phyloP scores from a whole-genome alignment of 306 rosid genomes.

The Urtica urens region DNA sequence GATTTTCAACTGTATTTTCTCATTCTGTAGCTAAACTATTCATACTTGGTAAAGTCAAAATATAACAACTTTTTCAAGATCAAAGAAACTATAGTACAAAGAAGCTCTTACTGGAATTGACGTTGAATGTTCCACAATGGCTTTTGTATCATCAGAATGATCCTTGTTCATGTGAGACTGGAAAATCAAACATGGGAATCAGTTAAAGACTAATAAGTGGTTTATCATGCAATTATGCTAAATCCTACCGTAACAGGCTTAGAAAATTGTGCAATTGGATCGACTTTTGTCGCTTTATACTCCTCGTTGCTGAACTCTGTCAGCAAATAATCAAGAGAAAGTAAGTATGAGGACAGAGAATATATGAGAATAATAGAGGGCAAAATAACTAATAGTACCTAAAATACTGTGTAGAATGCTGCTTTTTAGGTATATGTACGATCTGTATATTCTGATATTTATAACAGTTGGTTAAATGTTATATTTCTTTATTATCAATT shows the following conservation, averaged over 20 bases:
- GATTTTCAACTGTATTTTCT: too few relatives aligned
- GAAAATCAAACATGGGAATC: slow-evolving; percentile 13
- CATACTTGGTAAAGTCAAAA: too few relatives aligned
- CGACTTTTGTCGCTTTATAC: slow-evolving; percentile 70
- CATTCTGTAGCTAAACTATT: too few relatives aligned
- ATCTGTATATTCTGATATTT: too few relatives aligned
- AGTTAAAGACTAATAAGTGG: slow-evolving; percentile 8
- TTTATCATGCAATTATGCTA: slow-evolving; percentile 12
- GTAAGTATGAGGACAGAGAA: too few relatives aligned
- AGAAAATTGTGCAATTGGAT: slow-evolving; percentile 85
- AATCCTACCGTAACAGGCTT: slow-evolving; percentile 77
- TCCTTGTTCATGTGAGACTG: slow-evolving; percentile 97
- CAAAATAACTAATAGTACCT: too few relatives aligned
- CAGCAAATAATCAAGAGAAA: too few relatives aligned
- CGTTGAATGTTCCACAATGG: slow-evolving; percentile 74
- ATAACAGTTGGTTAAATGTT: too few relatives aligned
- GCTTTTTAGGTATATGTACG: too few relatives aligned
- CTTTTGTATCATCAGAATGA: slow-evolving; percentile 86
- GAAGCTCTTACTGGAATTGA: slow-evolving; percentile 55
- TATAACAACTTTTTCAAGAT: slow-evolving; percentile 7
- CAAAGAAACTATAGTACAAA: slow-evolving; percentile 5
- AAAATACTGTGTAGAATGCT: too few relatives aligned
- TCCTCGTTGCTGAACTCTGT: slow-evolving; percentile 56
- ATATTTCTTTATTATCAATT: too few relatives aligned
- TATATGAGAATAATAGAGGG: too few relatives aligned